Percentiles rank a stretch among this genome's conserved stretches.
These are phyloP conservation scores for Penicillium concentricum DNA, from an alignment of 2,329 filamentous ascomycete genomes.

Conservation along the genomic window DNA sequence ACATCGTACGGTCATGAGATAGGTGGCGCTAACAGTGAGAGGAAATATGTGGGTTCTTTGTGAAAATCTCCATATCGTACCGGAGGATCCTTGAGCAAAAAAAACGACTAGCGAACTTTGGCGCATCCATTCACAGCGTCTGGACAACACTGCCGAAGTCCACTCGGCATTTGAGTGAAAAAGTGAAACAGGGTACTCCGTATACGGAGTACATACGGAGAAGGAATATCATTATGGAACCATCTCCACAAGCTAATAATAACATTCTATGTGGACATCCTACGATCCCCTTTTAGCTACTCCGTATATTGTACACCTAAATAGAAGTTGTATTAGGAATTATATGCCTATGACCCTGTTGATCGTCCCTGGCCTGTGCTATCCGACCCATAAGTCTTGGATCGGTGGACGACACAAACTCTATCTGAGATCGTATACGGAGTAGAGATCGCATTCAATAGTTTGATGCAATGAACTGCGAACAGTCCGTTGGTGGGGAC, in stretches of 20 bases:
- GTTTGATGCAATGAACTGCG: neutral
- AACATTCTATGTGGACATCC: neutral
- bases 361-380: constrained; percentile 3
- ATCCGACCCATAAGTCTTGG: constrained; percentile 8
- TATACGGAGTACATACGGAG: neutral
- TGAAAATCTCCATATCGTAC: neutral
- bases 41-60: neutral
- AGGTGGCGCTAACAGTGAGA: neutral
- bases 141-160: neutral
- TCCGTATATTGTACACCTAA: neutral
- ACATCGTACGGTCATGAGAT: neutral
- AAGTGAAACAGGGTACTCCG: neutral
- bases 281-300: neutral
- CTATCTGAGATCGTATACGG: constrained; percentile 9
- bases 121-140: neutral
- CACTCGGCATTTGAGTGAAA: neutral
- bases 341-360: neutral
- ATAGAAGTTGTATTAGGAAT: neutral
- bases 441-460: neutral
- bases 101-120: neutral
- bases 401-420: constrained; percentile 12
- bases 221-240: neutral
- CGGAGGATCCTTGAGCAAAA: neutral
- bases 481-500: neutral
- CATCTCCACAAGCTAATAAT: neutral